These are phyloP conservation scores for Hypholoma fasciculare DNA, from an alignment of 768 basidiomycete genomes.

Conservation along the genomic window DNA sequence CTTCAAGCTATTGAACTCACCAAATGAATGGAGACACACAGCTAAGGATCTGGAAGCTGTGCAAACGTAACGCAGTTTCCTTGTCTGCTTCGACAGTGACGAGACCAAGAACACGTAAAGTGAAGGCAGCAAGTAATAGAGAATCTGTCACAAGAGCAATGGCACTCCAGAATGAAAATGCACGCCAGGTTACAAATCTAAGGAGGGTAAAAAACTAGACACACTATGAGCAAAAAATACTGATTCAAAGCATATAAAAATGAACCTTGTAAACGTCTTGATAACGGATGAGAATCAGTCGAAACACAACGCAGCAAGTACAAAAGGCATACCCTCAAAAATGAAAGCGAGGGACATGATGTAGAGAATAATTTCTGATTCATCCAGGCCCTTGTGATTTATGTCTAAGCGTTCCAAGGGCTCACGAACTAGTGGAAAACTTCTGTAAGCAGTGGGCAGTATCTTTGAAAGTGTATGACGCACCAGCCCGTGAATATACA, in stretches of 20 bases:
- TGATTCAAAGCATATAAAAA: neutral
- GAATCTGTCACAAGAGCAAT: slow-evolving; percentile 73
- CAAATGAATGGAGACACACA: slow-evolving; percentile 88
- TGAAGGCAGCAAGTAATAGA: slow-evolving; percentile 73
- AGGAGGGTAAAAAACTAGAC: slow-evolving; percentile 68
- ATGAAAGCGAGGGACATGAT: slow-evolving; percentile 74
- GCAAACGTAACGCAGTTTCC: slow-evolving; percentile 43
- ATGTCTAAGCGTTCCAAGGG: slow-evolving; percentile 73
- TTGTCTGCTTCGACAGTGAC: slow-evolving; percentile 30
- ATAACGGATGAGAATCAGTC: neutral
- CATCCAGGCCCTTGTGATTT: slow-evolving; percentile 55
- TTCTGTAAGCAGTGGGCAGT: neutral
- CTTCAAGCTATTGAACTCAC: slow-evolving; percentile 39
- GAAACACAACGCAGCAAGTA: neutral
- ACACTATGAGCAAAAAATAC: neutral
- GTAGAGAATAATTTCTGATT: slow-evolving; percentile 82
- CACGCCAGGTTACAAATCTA: slow-evolving; percentile 75
- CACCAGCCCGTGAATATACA: slow-evolving; percentile 84
- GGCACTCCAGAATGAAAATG: slow-evolving; percentile 78
- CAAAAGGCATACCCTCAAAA: slow-evolving; percentile 62
- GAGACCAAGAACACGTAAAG: slow-evolving; percentile 66
- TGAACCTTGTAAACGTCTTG: slow-evolving; percentile 58
- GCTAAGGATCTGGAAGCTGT: slow-evolving; percentile 87
- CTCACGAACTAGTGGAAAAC: slow-evolving; percentile 55
- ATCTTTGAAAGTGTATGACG: slow-evolving; percentile 11